Conservation (phyloP, 768 basidiomycete species). For the Psilocybe tampanensis region DNA sequence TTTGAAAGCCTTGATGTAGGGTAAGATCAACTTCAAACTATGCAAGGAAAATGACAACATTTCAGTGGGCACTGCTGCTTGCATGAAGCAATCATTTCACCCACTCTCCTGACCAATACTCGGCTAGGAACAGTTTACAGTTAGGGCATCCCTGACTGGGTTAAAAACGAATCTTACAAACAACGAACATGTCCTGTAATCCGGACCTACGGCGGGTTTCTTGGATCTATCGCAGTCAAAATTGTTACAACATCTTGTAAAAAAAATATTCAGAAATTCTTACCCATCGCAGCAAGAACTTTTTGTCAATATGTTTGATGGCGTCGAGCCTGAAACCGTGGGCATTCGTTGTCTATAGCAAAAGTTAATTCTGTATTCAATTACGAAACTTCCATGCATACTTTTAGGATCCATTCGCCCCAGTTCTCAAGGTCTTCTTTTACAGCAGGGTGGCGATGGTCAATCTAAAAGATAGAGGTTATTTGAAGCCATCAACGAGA, state of each 20-base stretch:
- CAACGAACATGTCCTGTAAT: conserved; percentile 58
- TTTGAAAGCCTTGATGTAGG: conserved; percentile 61
- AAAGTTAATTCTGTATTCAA: conserved; percentile 3
- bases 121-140: conserved; percentile 48
- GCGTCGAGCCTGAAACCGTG: conserved; percentile 87
- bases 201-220: conserved; percentile 47
- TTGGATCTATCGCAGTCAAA: conserved; percentile 43
- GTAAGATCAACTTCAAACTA: conserved; percentile 53
- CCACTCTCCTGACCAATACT: conserved; percentile 82
- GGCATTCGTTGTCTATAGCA: conserved; percentile 61
- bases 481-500: background rate
- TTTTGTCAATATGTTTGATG: conserved; percentile 84
- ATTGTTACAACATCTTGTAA: background rate
- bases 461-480: conserved; percentile 52
- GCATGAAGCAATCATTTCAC: conserved; percentile 20
- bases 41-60: background rate
- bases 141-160: background rate
- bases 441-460: conserved; percentile 83
- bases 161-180: conserved; percentile 35
- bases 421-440: conserved; percentile 73
- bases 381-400: conserved; percentile 14
- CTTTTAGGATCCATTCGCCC: conserved; percentile 76
- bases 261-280: conserved; percentile 21
- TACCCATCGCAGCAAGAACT: conserved; percentile 73
- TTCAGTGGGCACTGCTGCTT: background rate